Evolutionary conservation across 768 basidiomycete genomes (phyloP), one percentile per base, ranked within the genome.

Genomic region (Xanthoconium stramineum): DNA sequence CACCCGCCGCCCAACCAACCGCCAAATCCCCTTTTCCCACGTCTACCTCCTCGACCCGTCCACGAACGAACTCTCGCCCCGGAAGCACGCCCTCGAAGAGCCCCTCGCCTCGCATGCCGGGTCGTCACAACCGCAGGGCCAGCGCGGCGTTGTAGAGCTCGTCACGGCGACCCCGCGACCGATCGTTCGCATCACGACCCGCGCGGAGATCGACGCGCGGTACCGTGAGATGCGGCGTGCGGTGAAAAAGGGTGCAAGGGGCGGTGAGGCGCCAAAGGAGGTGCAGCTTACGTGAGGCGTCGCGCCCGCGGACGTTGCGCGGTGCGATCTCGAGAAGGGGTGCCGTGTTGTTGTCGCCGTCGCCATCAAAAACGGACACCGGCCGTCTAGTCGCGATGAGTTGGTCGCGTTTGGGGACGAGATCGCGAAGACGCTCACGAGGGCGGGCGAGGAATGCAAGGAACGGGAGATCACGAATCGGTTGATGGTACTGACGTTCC

Each of bases 231-330:
- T 69, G 48, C 75, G 73, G 59, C 69, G 64, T 47, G 73, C 74
- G 62, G 53, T 39, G 59, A 70, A 44, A 66, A 72, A 50, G 68
- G 76, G 55, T 56, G 67, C 20, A 50, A 65, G 58, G 55, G 63
- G 53, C 11, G 60, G 65, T 24, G 66, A 65, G 57, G 72, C 71
- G 59, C 65, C 73, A 51, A 91, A 91, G 74, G 85, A 89, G 73
- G 74, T 90, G 6, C 86, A 88, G 70, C 65, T 93, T 45, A 83
- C 84, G 13, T 93, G 89, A 88, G 76, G 75, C 3, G 80, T 84
- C 13, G 81, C 74, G 8, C 59, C 67, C 32, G 80, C 77, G 8
- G 91, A 94, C 63, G 63, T 85, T 19, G 75, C 75, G 24, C 69
- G 75, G 49, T 73, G 78, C 50, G 80, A 86, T 37, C 70, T 94